Evolutionary conservation across 306 rosid genomes (phyloP), one percentile per base, ranked within the genome.

Genomic region (Acacia confusa): DNA sequence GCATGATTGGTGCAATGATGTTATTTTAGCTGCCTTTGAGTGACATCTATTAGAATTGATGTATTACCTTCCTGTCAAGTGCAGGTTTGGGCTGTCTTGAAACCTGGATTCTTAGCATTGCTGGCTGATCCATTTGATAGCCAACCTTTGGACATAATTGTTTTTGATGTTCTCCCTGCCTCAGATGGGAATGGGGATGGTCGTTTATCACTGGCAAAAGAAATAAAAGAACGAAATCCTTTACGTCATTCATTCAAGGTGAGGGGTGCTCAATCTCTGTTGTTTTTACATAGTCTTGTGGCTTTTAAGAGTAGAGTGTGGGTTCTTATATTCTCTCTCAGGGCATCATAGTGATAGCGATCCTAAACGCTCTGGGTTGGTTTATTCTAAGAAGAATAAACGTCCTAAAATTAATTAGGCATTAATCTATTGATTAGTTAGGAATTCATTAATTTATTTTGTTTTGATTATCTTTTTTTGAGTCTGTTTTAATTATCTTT

Each of bases 41-140:
- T 10, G 19, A 44, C 27, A 43, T 64, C 2, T 2, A 25, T 47
- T 30, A 24, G 36, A 34, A 22, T 66, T 65, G 60, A 41, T 71
- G 77, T 83, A 7, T 47, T 61, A 25, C 41, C 50, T 28, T 34
- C 75, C 80, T 85, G 66, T 82, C 48, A 4, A 40, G 19, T 85
- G 80, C 83, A 91, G 92, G 93, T 91, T 82, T 91, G 95, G 95
- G 95, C 93, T 66, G 95, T 91, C 43, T 58, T 91, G 55, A 91
- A 91, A 78, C 93, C 90, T 74, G 95, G 95, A 52, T 91, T 91
- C 80, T 86, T 91, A 73, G 95, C 95, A 70, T 86, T 91, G 76
- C 87, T 91, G 88, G 89, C 88, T 15, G 88, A 91, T 83, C 93
- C 93, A 40, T 88, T 88, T 88, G 89, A 88, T 85, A 77, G 81